These are phyloP conservation scores for Coniochaeta sp. DNA, from an alignment of 2,329 filamentous ascomycete genomes.

Conservation along the genomic window DNA sequence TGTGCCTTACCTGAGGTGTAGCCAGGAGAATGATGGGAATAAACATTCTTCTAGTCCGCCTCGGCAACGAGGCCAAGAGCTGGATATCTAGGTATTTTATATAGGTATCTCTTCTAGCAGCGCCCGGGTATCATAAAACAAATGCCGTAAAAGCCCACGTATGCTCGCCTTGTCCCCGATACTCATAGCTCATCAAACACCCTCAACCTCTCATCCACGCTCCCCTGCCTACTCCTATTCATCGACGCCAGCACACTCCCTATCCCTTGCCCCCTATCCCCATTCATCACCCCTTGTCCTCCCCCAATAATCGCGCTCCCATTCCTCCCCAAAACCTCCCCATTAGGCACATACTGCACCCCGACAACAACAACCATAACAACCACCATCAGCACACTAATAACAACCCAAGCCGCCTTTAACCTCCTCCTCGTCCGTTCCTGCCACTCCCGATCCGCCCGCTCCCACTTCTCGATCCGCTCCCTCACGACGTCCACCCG, in stretches of 20 bases:
- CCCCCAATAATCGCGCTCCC: constrained; percentile 5
- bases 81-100: background rate
- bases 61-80: too few species aligned
- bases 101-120: background rate
- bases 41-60: too few species aligned
- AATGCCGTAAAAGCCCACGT: background rate
- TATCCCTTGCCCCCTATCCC: background rate
- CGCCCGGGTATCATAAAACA: background rate
- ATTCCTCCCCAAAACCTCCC: constrained; percentile 8
- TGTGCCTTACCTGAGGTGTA: too few species aligned
- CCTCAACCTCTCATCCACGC: constrained; percentile 28
- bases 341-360: constrained; percentile 21
- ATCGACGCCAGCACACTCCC: background rate
- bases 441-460: constrained; percentile 60
- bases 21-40: too few species aligned
- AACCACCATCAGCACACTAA: constrained; percentile 39
- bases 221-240: constrained; percentile 15
- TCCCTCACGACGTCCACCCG: constrained; percentile 58
- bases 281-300: background rate
- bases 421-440: constrained; percentile 58
- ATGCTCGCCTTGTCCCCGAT: background rate
- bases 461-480: constrained; percentile 62
- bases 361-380: constrained; percentile 36
- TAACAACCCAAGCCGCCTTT: constrained; percentile 56
- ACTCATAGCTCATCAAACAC: constrained; percentile 40